A percentile compares a stretch with the other conserved stretches of the same genome.
Conservation (phyloP, 2,329 filamentous ascomycete genomes). For the Periconia macrospinosa region DNA sequence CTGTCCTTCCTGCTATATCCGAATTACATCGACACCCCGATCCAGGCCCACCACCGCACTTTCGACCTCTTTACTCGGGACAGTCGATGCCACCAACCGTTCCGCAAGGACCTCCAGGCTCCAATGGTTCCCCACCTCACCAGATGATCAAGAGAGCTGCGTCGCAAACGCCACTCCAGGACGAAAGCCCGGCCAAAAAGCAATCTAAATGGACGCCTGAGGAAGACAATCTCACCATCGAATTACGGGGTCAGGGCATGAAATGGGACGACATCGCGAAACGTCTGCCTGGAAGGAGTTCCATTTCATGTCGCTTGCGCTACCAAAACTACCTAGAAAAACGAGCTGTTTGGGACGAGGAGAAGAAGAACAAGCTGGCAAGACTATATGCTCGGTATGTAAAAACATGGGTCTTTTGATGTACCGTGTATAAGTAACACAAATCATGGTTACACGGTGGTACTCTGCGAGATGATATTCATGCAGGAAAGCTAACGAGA, state of each 20-base stretch:
- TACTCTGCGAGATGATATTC: background rate
- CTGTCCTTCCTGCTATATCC: constrained; percentile 41
- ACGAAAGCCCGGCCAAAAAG: constrained; percentile 43
- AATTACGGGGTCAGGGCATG: constrained; percentile 86
- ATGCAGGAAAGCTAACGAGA: constrained; percentile 21
- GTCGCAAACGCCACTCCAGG: constrained; percentile 40
- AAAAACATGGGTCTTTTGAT: constrained; percentile 9
- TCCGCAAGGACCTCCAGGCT: constrained; percentile 25
- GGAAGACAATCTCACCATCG: constrained; percentile 91
- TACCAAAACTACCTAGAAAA: constrained; percentile 98
- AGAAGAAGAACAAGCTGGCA: constrained; percentile 95
- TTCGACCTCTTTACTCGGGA: constrained; percentile 42
- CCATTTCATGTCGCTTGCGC: constrained; percentile 90
- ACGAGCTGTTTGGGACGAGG: constrained; percentile 93
- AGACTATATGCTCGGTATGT: constrained; percentile 87
- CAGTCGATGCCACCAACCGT: constrained; percentile 34
- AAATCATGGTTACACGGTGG: no score
- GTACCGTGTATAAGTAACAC: no score
- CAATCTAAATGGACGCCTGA: constrained; percentile 96
- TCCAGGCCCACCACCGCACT: constrained; percentile 41
- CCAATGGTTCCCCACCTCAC: constrained; percentile 35
- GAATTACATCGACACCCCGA: constrained; percentile 44
- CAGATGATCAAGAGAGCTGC: constrained; percentile 41
- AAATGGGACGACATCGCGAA: constrained; percentile 99
- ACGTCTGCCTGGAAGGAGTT: constrained; percentile 82